phyloP scores from a whole-genome alignment of 495 filamentous ascomycete species.

The Lophium mytilinum region DNA sequence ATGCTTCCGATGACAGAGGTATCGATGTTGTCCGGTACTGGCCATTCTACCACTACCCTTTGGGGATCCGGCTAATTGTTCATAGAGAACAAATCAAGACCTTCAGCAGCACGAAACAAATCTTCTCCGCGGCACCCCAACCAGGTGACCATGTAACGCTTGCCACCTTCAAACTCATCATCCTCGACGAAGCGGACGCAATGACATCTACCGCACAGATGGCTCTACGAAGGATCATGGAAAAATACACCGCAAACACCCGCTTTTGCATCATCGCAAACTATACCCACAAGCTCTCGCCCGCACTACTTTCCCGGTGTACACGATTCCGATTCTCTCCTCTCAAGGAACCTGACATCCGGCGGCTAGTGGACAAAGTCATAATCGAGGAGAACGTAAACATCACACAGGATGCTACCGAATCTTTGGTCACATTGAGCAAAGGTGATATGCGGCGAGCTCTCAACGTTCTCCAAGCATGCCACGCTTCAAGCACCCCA shows the following conservation, averaged over 20 bases:
- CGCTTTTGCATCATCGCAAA: slow-evolving; percentile 98
- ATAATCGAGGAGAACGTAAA: slow-evolving; percentile 80
- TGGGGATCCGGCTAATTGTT: not conserved
- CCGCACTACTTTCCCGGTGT: slow-evolving; percentile 85
- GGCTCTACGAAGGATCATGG: slow-evolving; percentile 95
- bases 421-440: slow-evolving; percentile 76
- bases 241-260: slow-evolving; percentile 97
- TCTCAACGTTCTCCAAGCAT: slow-evolving; percentile 92
- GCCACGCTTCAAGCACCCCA: slow-evolving; percentile 77
- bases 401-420: slow-evolving; percentile 68
- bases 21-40: slow-evolving; percentile 81
- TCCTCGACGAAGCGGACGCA: slow-evolving; percentile 95
- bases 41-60: not conserved
- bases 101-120: slow-evolving; percentile 76
- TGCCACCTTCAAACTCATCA: slow-evolving; percentile 85
- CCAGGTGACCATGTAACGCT: slow-evolving; percentile 45
- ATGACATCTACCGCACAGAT: slow-evolving; percentile 98
- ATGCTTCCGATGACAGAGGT: slow-evolving; percentile 92
- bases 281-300: slow-evolving; percentile 97
- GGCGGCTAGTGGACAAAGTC: slow-evolving; percentile 76
- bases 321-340: slow-evolving; percentile 94
- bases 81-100: slow-evolving; percentile 89
- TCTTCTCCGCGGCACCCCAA: slow-evolving; percentile 50
- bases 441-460: slow-evolving; percentile 95
- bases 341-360: slow-evolving; percentile 78